Conservation (phyloP, 352 stramenopile genomes). For the Pseudoperonospora humuli region DNA sequence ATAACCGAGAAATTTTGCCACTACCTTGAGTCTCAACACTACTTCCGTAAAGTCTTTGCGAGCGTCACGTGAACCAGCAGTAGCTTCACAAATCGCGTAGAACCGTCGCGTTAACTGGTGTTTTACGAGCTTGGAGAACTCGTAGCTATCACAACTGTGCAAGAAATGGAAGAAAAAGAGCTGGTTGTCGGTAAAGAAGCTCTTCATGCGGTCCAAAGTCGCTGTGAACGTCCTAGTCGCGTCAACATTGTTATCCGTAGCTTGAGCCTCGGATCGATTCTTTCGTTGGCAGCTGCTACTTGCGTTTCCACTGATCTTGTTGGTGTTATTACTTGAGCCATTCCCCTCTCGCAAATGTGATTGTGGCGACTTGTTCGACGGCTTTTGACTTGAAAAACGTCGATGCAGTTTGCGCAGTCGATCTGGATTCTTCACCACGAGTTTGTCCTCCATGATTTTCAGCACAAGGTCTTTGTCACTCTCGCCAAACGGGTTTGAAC, state of each 20-base stretch:
- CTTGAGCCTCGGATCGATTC: constrained; percentile 3
- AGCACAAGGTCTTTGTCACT: constrained; percentile 63
- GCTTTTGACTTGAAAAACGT: constrained; percentile 54
- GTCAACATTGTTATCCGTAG: constrained; percentile 4
- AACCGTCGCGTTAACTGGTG: constrained; percentile 50
- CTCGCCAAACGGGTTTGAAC: constrained; percentile 59
- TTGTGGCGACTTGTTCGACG: constrained; percentile 14
- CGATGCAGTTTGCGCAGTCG: constrained; percentile 61
- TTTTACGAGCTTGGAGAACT: constrained; percentile 54
- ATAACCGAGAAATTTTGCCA: constrained; percentile 65
- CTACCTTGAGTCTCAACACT: constrained; percentile 48
- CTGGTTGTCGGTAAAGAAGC: constrained; percentile 56
- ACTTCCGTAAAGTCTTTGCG: constrained; percentile 56
- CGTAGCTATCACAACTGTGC: constrained; percentile 50
- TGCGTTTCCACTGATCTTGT: constrained; percentile 7
- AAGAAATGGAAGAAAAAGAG: constrained; percentile 74
- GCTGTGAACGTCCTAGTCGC: constrained; percentile 17
- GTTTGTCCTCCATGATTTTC: constrained; percentile 65
- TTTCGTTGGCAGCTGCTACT: constrained; percentile 7
- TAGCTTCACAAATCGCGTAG: constrained; percentile 16
- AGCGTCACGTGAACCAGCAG: constrained; percentile 18
- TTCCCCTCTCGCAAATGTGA: not conserved
- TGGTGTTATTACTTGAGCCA: constrained; percentile 1
- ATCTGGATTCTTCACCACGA: constrained; percentile 57
- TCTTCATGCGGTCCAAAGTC: constrained; percentile 26